Evolutionary conservation across 2,329 filamentous ascomycete species (phyloP).

Genomic region (Penicillium griseofulvum): DNA sequence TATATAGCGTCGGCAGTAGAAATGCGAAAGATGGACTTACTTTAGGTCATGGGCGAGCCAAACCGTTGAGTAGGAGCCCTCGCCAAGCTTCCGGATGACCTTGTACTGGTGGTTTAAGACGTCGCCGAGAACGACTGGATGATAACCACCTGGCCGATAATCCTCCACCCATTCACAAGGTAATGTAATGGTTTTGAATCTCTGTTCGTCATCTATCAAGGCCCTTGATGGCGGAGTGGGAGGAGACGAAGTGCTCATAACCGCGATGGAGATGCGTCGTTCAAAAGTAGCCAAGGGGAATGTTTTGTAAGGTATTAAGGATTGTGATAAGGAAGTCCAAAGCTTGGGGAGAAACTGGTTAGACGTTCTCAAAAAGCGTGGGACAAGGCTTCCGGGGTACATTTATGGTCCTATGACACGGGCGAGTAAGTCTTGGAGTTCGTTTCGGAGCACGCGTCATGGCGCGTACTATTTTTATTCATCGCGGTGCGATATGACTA

Average conservation of each 20-base stretch:
- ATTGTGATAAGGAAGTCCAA: constrained; percentile 5
- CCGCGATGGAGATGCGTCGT: constrained; percentile 3
- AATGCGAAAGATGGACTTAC: constrained; percentile 16
- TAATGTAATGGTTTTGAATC: constrained; percentile 19
- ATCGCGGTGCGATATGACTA: no score
- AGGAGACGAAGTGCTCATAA: constrained; percentile 14
- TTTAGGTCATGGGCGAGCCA: constrained; percentile 42
- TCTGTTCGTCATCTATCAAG: constrained; percentile 6
- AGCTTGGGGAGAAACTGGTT: neutral
- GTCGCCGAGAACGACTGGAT: constrained; percentile 45
- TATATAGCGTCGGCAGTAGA: no score
- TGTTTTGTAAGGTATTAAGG: no score
- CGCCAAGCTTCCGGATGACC: constrained; percentile 47
- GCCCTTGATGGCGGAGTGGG: constrained; percentile 12
- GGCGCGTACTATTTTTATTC: no score
- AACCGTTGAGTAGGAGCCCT: constrained; percentile 46
- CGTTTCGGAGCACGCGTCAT: no score
- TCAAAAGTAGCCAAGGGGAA: neutral
- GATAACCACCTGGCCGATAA: constrained; percentile 44
- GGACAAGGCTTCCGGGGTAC: neutral
- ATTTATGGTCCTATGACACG: neutral
- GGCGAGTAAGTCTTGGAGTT: no score
- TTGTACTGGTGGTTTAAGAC: constrained; percentile 41
- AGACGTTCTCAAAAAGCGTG: neutral
- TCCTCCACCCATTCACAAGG: constrained; percentile 24